Base-by-base conservation (phyloP, 768 basidiomycete species). In the Kwoniella mangroviensis region DNA sequence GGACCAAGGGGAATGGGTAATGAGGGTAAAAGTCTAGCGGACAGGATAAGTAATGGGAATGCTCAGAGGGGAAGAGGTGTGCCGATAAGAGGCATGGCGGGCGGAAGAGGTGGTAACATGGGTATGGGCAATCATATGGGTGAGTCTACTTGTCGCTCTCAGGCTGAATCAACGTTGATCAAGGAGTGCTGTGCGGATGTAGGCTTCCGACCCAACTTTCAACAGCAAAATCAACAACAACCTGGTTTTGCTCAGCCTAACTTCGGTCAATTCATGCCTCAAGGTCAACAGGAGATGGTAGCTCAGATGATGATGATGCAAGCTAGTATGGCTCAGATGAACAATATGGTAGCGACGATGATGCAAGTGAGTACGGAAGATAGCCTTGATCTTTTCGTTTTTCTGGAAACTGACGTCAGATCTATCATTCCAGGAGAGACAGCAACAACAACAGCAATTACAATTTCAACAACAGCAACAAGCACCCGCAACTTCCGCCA, bases 231-330 rank as follows among this genome's bases (percentile, higher is more conserved):
- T 55, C 65, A 66, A 26, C 56, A 58, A 60, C 58, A 58, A 51
- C 51, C 54, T 58, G 41, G 55, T 28, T 69, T 72, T 68, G 72
- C 73, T 69, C 71, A 70, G 61, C 68, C 73, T 64, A 70, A 72
- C 6, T 78, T 78, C 61, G 60, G 24, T 28, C 70, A 67, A 43
- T 77, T 75, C 61, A 76, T 80, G 69, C 65, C 64, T 2, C 76
- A 73, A 10, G 74, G 73, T 15, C 79, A 80, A 43, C 76, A 80
- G 87, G 89, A 92, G 79, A 90, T 90, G 88, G 83, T 95, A 74
- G 93, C 92, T 28, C 86, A 95, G 78, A 94, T 95, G 94, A 89
- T 91, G 65, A 93, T 94, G 84, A 92, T 96, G 89, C 91, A 92
- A 52, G 87, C 89, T 40, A 89, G 88, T 43, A 90, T 93, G 88